These are phyloP conservation scores for Botryotinia convoluta DNA, from an alignment of 2,329 filamentous ascomycete species.

Conservation along the genomic window DNA sequence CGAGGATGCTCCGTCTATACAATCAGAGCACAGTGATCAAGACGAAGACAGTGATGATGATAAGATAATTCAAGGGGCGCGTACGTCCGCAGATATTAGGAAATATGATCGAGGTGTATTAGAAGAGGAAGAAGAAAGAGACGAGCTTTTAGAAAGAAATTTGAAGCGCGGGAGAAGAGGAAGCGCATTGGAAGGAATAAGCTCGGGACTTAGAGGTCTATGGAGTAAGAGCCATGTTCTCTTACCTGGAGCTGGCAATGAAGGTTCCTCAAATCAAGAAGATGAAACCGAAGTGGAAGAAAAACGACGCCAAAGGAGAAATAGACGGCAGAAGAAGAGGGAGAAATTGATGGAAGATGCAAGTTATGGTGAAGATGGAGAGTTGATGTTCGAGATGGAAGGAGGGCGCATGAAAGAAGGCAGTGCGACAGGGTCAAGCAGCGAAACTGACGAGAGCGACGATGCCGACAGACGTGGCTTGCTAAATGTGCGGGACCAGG, in stretches of 20 bases:
- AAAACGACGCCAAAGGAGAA: slow-evolving; percentile 49
- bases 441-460: slow-evolving; percentile 58
- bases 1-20: slow-evolving; percentile 61
- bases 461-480: slow-evolving; percentile 55
- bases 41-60: slow-evolving; percentile 77
- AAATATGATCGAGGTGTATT: slow-evolving; percentile 68
- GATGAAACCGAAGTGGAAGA: slow-evolving; percentile 1
- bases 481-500: slow-evolving; percentile 45
- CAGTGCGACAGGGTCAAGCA: slow-evolving; percentile 60
- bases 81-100: slow-evolving; percentile 67
- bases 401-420: slow-evolving; percentile 70
- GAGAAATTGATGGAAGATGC: slow-evolving; percentile 53
- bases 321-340: slow-evolving; percentile 49
- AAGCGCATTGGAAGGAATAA: slow-evolving; percentile 30
- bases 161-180: slow-evolving; percentile 39
- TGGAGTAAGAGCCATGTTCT: slow-evolving; percentile 35
- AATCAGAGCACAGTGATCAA: slow-evolving; percentile 63
- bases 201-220: slow-evolving; percentile 43
- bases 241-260: slow-evolving; percentile 37
- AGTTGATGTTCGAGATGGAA: slow-evolving; percentile 85
- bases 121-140: slow-evolving; percentile 71
- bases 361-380: slow-evolving; percentile 64
- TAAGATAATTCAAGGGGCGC: slow-evolving; percentile 60
- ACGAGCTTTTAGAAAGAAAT: slow-evolving; percentile 56
- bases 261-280: neutral